Evolutionary conservation across 352 stramenopile genomes (phyloP).

Genomic region (Pythium brachiatum): DNA sequence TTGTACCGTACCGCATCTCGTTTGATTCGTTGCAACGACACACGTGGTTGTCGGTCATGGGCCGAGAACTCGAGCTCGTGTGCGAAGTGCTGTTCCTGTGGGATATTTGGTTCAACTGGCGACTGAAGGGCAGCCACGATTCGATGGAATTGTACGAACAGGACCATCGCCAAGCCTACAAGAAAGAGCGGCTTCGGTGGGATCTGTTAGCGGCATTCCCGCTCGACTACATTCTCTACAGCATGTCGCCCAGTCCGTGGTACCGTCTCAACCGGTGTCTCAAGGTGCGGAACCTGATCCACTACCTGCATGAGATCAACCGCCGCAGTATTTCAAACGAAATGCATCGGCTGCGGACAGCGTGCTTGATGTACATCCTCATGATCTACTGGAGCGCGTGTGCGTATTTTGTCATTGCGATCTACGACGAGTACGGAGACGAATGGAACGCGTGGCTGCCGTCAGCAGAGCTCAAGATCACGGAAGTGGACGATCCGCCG

Average conservation of each 20-base stretch:
- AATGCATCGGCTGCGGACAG: slow-evolving; percentile 47
- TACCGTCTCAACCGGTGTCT: slow-evolving; percentile 48
- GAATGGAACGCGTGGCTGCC: slow-evolving; percentile 55
- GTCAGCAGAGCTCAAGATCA: slow-evolving; percentile 28
- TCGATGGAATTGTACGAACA: slow-evolving; percentile 63
- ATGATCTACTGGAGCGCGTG: slow-evolving; percentile 67
- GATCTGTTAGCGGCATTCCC: slow-evolving; percentile 45
- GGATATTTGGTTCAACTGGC: slow-evolving; percentile 63
- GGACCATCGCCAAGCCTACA: slow-evolving; percentile 39
- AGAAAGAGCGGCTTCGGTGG: slow-evolving; percentile 39
- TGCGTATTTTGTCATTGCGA: slow-evolving; percentile 50
- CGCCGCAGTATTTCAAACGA: slow-evolving; percentile 59
- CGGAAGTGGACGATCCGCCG: slow-evolving; percentile 20
- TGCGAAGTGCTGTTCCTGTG: slow-evolving; percentile 52
- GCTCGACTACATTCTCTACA: slow-evolving; percentile 43
- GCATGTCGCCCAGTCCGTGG: slow-evolving; percentile 28
- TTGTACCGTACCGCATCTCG: slow-evolving; percentile 56
- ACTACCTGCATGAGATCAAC: slow-evolving; percentile 65
- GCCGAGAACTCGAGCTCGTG: slow-evolving; percentile 36
- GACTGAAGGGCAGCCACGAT: slow-evolving; percentile 29
- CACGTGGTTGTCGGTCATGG: slow-evolving; percentile 25
- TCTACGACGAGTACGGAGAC: slow-evolving; percentile 40
- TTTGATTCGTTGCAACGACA: slow-evolving; percentile 37
- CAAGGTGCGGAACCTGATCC: slow-evolving; percentile 46
- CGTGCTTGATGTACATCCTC: slow-evolving; percentile 45